phyloP scores from a whole-genome alignment of 2,329 filamentous ascomycete species.

The Niveomyces coronatus region DNA sequence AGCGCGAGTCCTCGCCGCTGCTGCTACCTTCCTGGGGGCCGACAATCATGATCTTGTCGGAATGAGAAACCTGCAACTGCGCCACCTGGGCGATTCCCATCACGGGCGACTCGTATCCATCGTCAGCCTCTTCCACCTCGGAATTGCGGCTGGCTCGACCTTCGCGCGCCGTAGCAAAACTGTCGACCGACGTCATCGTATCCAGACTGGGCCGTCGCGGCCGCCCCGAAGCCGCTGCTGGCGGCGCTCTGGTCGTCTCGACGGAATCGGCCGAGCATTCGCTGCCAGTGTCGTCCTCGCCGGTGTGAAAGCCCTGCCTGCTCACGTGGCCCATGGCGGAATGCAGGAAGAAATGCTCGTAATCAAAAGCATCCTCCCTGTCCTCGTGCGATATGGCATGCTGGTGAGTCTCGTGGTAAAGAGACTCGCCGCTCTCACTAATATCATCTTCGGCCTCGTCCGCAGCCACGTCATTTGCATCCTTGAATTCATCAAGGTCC shows the following conservation, averaged over 20 bases:
- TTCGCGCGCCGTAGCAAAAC: slow-evolving; percentile 48
- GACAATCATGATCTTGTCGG: background rate
- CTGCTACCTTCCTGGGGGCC: slow-evolving; percentile 9
- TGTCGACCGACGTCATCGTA: slow-evolving; percentile 40
- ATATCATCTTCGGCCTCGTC: slow-evolving; percentile 28
- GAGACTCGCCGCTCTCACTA: slow-evolving; percentile 54
- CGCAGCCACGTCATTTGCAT: slow-evolving; percentile 15
- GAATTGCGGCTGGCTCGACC: slow-evolving; percentile 30
- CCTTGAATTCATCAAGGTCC: background rate
- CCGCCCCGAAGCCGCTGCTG: slow-evolving; percentile 24
- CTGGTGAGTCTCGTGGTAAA: slow-evolving; percentile 51
- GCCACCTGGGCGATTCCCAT: background rate
- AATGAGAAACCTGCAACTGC: background rate
- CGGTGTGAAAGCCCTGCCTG: slow-evolving; percentile 19
- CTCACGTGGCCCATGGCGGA: slow-evolving; percentile 77
- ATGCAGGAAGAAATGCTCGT: slow-evolving; percentile 90
- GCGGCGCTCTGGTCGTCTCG: slow-evolving; percentile 48
- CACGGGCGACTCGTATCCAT: slow-evolving; percentile 6
- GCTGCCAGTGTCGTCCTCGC: slow-evolving; percentile 37
- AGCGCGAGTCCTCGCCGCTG: slow-evolving; percentile 13
- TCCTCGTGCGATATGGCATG: slow-evolving; percentile 74
- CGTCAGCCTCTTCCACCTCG: slow-evolving; percentile 12
- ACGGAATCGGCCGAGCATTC: slow-evolving; percentile 50
- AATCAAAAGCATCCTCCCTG: slow-evolving; percentile 90
- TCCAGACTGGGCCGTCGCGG: slow-evolving; percentile 37